Percentiles rank a stretch among this genome's conserved stretches.
Evolutionary conservation across 1,284 basidiomycete genomes (phyloP).

Genomic region (Pascua sp.): DNA sequence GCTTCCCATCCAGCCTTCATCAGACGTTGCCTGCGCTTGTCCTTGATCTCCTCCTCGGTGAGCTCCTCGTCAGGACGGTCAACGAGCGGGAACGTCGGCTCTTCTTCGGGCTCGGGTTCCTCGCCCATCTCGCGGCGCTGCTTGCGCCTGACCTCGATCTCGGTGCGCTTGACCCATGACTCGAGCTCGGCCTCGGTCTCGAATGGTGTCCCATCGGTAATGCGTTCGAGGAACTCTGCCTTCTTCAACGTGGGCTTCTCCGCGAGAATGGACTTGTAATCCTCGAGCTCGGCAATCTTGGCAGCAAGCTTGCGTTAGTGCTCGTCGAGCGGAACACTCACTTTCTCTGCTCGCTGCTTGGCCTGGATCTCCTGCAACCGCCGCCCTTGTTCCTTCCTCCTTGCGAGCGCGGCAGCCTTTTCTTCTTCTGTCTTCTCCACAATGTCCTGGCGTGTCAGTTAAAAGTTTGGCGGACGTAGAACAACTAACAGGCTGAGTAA

Average conservation of each 20-base stretch:
- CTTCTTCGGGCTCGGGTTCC: slow-evolving; percentile 60
- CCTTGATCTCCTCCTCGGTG: slow-evolving; percentile 87
- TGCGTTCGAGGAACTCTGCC: slow-evolving; percentile 65
- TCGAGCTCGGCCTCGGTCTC: slow-evolving; percentile 65
- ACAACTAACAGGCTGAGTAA: slow-evolving; percentile 56
- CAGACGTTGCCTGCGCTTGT: slow-evolving; percentile 89
- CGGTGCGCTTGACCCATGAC: slow-evolving; percentile 71
- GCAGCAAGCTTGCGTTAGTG: slow-evolving; percentile 28
- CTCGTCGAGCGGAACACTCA: slow-evolving; percentile 34
- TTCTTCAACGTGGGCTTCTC: slow-evolving; percentile 64
- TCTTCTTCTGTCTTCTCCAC: slow-evolving; percentile 94
- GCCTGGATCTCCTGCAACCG: slow-evolving; percentile 91
- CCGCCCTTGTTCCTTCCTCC: slow-evolving; percentile 75
- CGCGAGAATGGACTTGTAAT: slow-evolving; percentile 66
- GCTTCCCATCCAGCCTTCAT: slow-evolving; percentile 95
- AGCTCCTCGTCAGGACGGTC: slow-evolving; percentile 90
- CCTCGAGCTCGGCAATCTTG: slow-evolving; percentile 66
- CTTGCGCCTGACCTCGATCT: slow-evolving; percentile 61
- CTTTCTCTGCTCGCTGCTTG: slow-evolving; percentile 80
- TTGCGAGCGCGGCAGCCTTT: slow-evolving; percentile 69
- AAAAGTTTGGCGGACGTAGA: neutral
- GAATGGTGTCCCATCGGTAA: slow-evolving; percentile 60
- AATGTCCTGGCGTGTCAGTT: slow-evolving; percentile 48
- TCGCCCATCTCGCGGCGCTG: slow-evolving; percentile 69
- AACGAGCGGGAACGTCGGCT: slow-evolving; percentile 80